A percentile compares a stretch with the other conserved stretches of the same genome.
These are phyloP conservation scores for Termitomyces sp. DNA, from an alignment of 768 basidiomycete genomes.

Conservation along the genomic window DNA sequence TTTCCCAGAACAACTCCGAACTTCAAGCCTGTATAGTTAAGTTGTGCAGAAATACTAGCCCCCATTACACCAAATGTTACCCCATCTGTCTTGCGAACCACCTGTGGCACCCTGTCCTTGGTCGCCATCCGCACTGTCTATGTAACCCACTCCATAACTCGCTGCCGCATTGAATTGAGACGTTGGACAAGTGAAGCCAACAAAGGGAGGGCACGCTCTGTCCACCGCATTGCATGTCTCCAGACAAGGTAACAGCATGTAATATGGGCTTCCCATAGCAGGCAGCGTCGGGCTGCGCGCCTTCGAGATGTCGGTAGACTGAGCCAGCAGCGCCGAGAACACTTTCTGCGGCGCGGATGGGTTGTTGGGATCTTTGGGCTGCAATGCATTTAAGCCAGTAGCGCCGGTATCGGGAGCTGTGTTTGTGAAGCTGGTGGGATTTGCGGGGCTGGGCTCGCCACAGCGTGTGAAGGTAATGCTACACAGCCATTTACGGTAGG, in stretches of 20 bases:
- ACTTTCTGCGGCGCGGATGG: constrained; percentile 22
- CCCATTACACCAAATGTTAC: constrained; percentile 73
- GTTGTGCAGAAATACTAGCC: not conserved
- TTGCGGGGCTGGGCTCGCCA: constrained; percentile 41
- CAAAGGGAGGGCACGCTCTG: constrained; percentile 70
- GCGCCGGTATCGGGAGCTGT: constrained; percentile 24
- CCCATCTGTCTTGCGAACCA: constrained; percentile 56
- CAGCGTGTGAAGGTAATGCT: constrained; percentile 70
- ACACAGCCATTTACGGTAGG: constrained; percentile 79
- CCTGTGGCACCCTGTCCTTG: constrained; percentile 48
- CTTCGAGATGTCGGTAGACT: constrained; percentile 31
- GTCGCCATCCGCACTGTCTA: constrained; percentile 50
- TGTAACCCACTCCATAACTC: constrained; percentile 75
- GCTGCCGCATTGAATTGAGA: constrained; percentile 52
- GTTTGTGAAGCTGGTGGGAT: constrained; percentile 28
- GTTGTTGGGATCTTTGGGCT: constrained; percentile 15
- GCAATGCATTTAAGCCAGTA: constrained; percentile 24
- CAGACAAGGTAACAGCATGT: constrained; percentile 69
- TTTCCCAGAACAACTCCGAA: not conserved
- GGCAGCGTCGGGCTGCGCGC: constrained; percentile 44
- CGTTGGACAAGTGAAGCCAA: constrained; percentile 67
- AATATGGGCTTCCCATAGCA: constrained; percentile 40
- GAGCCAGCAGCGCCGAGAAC: constrained; percentile 44
- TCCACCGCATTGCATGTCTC: constrained; percentile 72
- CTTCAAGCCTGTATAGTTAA: not conserved